Conservation (phyloP, 1,284 basidiomycete genomes). For the Naganishia liquefaciens region DNA sequence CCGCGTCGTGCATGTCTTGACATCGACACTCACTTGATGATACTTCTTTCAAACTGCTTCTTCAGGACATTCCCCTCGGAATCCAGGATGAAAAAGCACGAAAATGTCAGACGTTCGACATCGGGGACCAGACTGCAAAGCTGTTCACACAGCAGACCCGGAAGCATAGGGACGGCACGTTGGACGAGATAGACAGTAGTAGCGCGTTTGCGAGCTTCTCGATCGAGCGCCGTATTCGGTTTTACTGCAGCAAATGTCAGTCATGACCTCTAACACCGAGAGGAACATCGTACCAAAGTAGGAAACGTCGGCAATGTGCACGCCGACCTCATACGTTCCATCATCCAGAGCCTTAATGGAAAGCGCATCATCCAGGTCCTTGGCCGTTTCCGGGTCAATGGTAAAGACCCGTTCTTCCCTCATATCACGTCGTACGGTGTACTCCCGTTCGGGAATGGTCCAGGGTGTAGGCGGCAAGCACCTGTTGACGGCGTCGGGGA, state of each 20-base stretch:
- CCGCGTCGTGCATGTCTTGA: constrained; percentile 17
- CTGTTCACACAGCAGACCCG: constrained; percentile 84
- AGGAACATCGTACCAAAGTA: constrained; percentile 63
- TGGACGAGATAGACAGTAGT: constrained; percentile 97
- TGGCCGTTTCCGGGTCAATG: constrained; percentile 85
- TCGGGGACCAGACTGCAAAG: constrained; percentile 87
- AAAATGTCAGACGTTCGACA: constrained; percentile 85
- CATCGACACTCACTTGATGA: constrained; percentile 69
- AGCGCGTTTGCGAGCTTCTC: constrained; percentile 94
- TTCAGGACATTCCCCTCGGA: constrained; percentile 77
- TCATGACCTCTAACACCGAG: neutral
- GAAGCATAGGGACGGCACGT: constrained; percentile 93
- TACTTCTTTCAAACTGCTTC: constrained; percentile 89
- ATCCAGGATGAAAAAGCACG: constrained; percentile 81
- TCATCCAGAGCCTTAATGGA: constrained; percentile 86
- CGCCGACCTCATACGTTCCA: constrained; percentile 84
- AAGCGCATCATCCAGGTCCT: constrained; percentile 92
- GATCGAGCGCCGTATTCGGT: constrained; percentile 92
- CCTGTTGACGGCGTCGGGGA: constrained; percentile 88
- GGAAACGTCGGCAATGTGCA: constrained; percentile 95
- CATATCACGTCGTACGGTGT: constrained; percentile 81
- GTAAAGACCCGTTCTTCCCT: constrained; percentile 84
- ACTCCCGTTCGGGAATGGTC: constrained; percentile 88
- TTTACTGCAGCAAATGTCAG: constrained; percentile 62
- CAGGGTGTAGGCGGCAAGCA: constrained; percentile 92